A percentile compares a stretch with the other conserved stretches of the same genome.
Evolutionary conservation across 2,329 filamentous ascomycete genomes (phyloP).

Genomic region (Claviceps sp.): DNA sequence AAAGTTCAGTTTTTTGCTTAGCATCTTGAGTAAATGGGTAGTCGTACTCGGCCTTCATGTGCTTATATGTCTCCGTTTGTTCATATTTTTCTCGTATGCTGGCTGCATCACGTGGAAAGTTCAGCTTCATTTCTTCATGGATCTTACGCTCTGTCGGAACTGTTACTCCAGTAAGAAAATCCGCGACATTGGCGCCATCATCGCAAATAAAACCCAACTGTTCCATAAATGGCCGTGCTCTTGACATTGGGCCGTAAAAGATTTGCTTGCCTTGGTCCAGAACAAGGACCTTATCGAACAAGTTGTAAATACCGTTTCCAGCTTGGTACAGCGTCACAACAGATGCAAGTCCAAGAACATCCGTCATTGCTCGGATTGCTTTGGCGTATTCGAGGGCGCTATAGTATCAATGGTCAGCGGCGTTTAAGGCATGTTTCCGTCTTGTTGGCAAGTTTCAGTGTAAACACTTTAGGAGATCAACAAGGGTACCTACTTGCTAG

Average conservation of each 20-base stretch:
- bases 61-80: constrained; percentile 32
- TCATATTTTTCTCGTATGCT: constrained; percentile 36
- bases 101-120: constrained; percentile 31
- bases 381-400: constrained; percentile 46
- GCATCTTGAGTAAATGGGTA: constrained; percentile 39
- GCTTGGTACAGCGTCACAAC: constrained; percentile 58
- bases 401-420: not conserved
- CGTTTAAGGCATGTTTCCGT: not conserved
- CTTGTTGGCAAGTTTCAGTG: not conserved
- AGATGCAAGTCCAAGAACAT: constrained; percentile 44
- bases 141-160: constrained; percentile 57
- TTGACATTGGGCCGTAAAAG: constrained; percentile 46
- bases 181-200: constrained; percentile 48
- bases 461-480: not conserved
- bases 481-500: constrained; percentile 33
- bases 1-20: constrained; percentile 35
- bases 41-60: constrained; percentile 41
- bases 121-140: constrained; percentile 22
- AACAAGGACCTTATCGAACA: constrained; percentile 58
- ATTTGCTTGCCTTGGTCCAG: constrained; percentile 53
- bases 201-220: constrained; percentile 48
- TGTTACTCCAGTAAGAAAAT: constrained; percentile 53
- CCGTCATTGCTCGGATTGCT: constrained; percentile 49
- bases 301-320: constrained; percentile 53
- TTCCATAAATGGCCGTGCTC: constrained; percentile 53